phyloP scores from a whole-genome alignment of 2,329 filamentous ascomycete genomes.

The Colletotrichum viniferum region DNA sequence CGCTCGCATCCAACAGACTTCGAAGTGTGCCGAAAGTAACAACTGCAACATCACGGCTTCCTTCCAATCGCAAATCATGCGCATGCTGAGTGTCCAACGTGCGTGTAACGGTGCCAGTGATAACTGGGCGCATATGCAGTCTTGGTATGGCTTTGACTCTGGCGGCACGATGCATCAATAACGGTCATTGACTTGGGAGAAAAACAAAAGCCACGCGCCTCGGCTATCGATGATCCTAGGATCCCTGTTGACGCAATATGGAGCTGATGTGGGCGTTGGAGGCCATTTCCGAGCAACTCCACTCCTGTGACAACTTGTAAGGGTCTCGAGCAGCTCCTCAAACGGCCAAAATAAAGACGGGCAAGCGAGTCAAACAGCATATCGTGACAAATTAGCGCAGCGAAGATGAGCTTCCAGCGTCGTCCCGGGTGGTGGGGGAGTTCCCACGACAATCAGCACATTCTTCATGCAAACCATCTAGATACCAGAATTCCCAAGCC shows the following conservation, averaged over 20 bases:
- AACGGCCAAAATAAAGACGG: neutral
- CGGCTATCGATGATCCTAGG: neutral
- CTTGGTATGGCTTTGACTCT: neutral
- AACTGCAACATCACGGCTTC: neutral
- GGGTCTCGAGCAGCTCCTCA: neutral
- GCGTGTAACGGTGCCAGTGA: neutral
- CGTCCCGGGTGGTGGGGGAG: neutral
- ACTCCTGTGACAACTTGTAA: neutral
- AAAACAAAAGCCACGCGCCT: neutral
- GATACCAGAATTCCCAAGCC: neutral
- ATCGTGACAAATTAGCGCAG: slow-evolving; percentile 2
- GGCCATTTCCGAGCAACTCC: neutral
- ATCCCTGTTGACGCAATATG: neutral
- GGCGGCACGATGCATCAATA: neutral
- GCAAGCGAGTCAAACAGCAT: neutral
- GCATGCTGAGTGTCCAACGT: neutral
- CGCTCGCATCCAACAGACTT: neutral
- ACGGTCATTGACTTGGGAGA: neutral
- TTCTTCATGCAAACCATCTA: neutral
- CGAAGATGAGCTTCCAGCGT: neutral
- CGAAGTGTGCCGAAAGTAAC: neutral
- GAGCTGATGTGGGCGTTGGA: neutral
- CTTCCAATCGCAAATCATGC: neutral
- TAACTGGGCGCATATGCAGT: neutral
- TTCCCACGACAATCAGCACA: neutral